Base-by-base conservation (phyloP, 441 rosid genomes). In the Pelargonium exstipulatum region DNA sequence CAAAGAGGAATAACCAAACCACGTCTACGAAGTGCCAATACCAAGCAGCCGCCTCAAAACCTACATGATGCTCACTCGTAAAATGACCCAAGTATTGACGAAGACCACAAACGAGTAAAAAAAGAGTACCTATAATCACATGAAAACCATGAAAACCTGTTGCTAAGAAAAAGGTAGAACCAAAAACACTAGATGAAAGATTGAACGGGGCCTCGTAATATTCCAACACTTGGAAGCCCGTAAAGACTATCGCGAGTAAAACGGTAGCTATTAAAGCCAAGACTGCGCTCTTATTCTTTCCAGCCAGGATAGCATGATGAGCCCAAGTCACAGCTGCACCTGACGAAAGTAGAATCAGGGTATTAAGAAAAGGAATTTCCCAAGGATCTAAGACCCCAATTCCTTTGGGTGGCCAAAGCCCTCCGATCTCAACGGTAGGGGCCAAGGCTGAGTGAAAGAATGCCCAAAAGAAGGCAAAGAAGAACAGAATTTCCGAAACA, bases 61-160 rank as follows among this genome's bases (percentile, higher is more conserved):
- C 32, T 43, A 42, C 10, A 24, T 65, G 68, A 43, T 42, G 68
- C 68, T 65, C 55, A 51, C 45, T n/a, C 32, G 68, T 45, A n/a
- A 65, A 22, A 43, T 40, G 68, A n/a, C 57, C 68, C 45, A 43
- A 10, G 45, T 65, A 65, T 65, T 65, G 68, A 12, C 68, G 53
- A 65, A 40, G 45, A 16, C 32, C 68, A 65, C 55, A 65, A 1
- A 17, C n/a, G 9, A 67, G 29, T 42, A 35, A 49, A 42, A 67
- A 67, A 49, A 67, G 62, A 48, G 70, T 67, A 12, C 70, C 61
- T 48, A 67, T 67, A 24, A 67, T 48, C 9, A 67, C 70, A 67
- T 67, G 70, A 66, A 66, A 66, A 46, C 69, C 55, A 46, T 66
- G 60, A 67, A 67, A 67, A 37, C 70, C 45, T 22, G 62, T 67